A percentile compares a stretch with the other conserved stretches of the same genome.
Evolutionary conservation across 306 rosid genomes (phyloP).

Genomic region (Astragalus glycyphyllos): DNA sequence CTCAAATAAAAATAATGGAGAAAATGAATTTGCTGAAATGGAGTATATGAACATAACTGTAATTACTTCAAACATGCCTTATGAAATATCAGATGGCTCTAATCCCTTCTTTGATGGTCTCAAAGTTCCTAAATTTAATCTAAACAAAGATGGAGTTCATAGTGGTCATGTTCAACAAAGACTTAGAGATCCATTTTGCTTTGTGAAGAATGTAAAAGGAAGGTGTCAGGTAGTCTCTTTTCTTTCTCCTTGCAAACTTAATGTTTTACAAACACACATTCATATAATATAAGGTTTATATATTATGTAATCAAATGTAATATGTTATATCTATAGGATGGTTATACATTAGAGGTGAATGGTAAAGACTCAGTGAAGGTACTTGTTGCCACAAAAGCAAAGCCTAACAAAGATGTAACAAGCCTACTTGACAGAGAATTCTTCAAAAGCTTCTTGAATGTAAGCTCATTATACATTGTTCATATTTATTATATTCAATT

Average conservation of each 20-base stretch:
- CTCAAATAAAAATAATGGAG: slow-evolving; percentile 47
- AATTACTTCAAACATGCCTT: slow-evolving; percentile 84
- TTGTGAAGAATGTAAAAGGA: slow-evolving; percentile 69
- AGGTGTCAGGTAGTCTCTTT: slow-evolving; percentile 70
- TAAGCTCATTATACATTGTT: slow-evolving; percentile 39
- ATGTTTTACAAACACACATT: not conserved
- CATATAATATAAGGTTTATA: not conserved
- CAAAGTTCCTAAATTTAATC: slow-evolving; percentile 63
- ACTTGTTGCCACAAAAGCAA: slow-evolving; percentile 90
- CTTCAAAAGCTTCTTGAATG: slow-evolving; percentile 73
- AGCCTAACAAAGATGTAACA: slow-evolving; percentile 55
- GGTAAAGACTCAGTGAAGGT: slow-evolving; percentile 71
- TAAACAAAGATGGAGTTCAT: slow-evolving; percentile 73
- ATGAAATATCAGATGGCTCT: slow-evolving; percentile 77
- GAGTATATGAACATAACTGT: slow-evolving; percentile 84
- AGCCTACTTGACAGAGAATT: slow-evolving; percentile 75
- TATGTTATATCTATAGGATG: slow-evolving; percentile 63
- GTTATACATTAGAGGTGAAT: slow-evolving; percentile 70
- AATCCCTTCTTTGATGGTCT: slow-evolving; percentile 81
- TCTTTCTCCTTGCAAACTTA: slow-evolving; percentile 7
- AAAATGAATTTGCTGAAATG: slow-evolving; percentile 91
- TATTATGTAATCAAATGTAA: slow-evolving; percentile 33
- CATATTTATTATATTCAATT: not conserved
- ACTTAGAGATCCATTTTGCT: slow-evolving; percentile 80
- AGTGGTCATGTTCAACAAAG: slow-evolving; percentile 88